Evolutionary conservation across 352 stramenopile species (phyloP), one percentile per base, ranked within the genome.

Genomic region (Lagenidium sp.): DNA sequence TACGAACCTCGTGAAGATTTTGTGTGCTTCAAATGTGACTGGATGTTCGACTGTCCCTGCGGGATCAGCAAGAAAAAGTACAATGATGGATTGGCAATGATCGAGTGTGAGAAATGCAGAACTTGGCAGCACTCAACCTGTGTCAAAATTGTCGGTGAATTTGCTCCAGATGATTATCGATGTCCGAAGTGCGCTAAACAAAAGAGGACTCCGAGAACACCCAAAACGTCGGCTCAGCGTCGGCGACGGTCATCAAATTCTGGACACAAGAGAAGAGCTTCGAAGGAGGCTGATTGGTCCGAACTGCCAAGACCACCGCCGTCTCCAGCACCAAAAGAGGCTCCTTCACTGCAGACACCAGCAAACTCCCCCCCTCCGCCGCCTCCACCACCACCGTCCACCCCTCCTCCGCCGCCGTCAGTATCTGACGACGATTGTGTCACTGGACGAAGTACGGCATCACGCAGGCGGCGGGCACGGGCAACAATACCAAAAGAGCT

Each of bases 71-170:
- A 45, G 6, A 63, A 60, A 24, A 87, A 90, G 39, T 78, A 82
- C 36, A 73, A 90, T 34, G 78, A 90, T 42, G 60, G 64, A 7
- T 52, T 59, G 19, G 69, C 63, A 20, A 90, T 90, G 78, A 62
- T 90, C 10, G 64, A 87, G 45, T 89, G 77, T 30, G 73, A 81
- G 19, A 63, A 44, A 22, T 89, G 77, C 45, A 60, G 76, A 32
- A 80, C 62, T 5, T 93, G 80, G 80, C 68, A 86, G 38, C 80
- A 93, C 38, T 86, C 77, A 1, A 29, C 53, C 21, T 93, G 80
- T 38, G 72, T 66, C 3, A 60, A 64, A 0, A 72, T 90, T n/a
- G 67, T 83, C 36, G 61, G 50, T 1, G 56, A 65, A 25, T 63
- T 81, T 6, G 54, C 72, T 18, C 63, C 74, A 7, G 55, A 75